Conservation (phyloP, 805 yeast genomes). For the Phaffomyces thermotolerans region DNA sequence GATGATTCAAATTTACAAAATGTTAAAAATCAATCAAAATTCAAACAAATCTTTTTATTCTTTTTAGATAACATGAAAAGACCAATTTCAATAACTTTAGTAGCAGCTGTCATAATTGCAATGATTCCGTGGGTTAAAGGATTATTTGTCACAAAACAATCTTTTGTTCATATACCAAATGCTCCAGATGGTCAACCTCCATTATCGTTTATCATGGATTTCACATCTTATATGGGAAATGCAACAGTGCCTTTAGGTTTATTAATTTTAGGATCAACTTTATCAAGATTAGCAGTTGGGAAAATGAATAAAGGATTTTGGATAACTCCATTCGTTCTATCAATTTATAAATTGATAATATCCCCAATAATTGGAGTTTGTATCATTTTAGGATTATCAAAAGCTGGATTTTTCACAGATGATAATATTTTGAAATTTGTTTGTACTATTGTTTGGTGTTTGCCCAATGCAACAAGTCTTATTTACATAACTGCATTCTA, state of each 20-base stretch:
- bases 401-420: slow-evolving; percentile 57
- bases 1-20: background rate
- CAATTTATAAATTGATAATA: slow-evolving; percentile 53
- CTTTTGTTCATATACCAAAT: slow-evolving; percentile 34
- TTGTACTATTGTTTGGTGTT: slow-evolving; percentile 64
- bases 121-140: slow-evolving; percentile 88
- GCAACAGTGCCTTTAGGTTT: slow-evolving; percentile 92
- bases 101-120: slow-evolving; percentile 56
- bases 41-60: slow-evolving; percentile 19
- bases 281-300: slow-evolving; percentile 63
- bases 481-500: slow-evolving; percentile 85
- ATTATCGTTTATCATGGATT: slow-evolving; percentile 78
- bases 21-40: slow-evolving; percentile 1
- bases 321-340: slow-evolving; percentile 49
- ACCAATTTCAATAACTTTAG: slow-evolving; percentile 69
- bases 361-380: slow-evolving; percentile 77
- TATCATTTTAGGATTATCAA: slow-evolving; percentile 53
- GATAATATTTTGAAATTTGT: slow-evolving; percentile 62
- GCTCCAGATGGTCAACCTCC: slow-evolving; percentile 92
- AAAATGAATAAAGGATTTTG: slow-evolving; percentile 29
- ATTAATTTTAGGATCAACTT: slow-evolving; percentile 78
- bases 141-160: slow-evolving; percentile 47
- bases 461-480: slow-evolving; percentile 86
- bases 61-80: slow-evolving; percentile 49
- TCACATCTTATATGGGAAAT: slow-evolving; percentile 68